These are phyloP conservation scores for Collybia nuda DNA, from an alignment of 768 basidiomycete genomes.

Conservation along the genomic window DNA sequence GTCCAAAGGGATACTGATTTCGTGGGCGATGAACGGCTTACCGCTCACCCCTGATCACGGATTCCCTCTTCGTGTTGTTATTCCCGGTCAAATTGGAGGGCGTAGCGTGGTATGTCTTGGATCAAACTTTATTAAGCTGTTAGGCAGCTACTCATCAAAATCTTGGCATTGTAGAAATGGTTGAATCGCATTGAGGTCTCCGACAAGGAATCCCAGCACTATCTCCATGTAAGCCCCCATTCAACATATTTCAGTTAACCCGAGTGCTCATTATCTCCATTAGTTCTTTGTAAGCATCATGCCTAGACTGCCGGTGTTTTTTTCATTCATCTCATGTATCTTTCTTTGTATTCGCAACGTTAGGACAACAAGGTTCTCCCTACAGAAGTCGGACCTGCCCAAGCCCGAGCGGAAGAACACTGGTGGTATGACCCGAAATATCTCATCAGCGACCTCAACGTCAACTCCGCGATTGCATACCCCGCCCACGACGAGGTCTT, in stretches of 20 bases:
- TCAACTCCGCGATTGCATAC: constrained; percentile 55
- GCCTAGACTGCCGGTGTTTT: neutral
- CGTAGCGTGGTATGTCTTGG: constrained; percentile 34
- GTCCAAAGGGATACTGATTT: constrained; percentile 50
- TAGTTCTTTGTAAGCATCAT: no score
- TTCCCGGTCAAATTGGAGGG: constrained; percentile 66
- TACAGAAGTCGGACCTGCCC: constrained; percentile 46
- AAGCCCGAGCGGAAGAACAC: constrained; percentile 45
- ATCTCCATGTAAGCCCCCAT: constrained; percentile 30
- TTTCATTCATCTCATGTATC: neutral
- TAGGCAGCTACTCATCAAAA: neutral
- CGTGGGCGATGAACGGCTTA: constrained; percentile 61
- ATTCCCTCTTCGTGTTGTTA: constrained; percentile 60
- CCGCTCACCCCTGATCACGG: constrained; percentile 65
- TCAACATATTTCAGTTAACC: neutral
- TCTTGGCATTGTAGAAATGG: constrained; percentile 42
- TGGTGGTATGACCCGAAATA: constrained; percentile 58
- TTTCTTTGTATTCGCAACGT: no score
- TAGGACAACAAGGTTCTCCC: constrained; percentile 67
- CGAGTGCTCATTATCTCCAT: no score
- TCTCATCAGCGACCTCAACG: constrained; percentile 55
- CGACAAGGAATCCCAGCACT: constrained; percentile 49
- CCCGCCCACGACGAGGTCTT: constrained; percentile 53
- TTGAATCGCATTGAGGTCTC: constrained; percentile 53
- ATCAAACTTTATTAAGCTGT: neutral